phyloP scores from a whole-genome alignment of 805 yeast species.

The Brettanomyces nanus region DNA sequence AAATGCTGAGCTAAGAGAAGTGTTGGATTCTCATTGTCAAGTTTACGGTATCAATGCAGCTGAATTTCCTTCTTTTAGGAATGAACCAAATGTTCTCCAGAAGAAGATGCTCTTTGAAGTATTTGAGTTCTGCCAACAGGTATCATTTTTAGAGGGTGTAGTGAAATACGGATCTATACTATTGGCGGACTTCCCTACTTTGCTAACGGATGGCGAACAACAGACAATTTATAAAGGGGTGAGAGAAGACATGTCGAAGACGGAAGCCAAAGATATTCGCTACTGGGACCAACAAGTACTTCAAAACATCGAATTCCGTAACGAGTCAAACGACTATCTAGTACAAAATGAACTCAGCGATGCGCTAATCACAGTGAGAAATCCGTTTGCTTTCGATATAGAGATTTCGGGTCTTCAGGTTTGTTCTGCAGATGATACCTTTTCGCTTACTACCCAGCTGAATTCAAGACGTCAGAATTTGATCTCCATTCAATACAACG shows the following conservation, averaged over 20 bases:
- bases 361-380: constrained; percentile 52
- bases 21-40: constrained; percentile 38
- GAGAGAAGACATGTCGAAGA: constrained; percentile 15
- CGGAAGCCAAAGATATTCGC: constrained; percentile 14
- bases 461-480: constrained; percentile 12
- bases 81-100: constrained; percentile 15
- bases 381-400: constrained; percentile 73
- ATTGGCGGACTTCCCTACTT: constrained; percentile 45
- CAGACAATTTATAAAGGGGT: constrained; percentile 28
- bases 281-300: constrained; percentile 72
- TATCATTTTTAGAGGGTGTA: constrained; percentile 37
- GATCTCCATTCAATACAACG: constrained; percentile 10
- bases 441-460: constrained; percentile 21
- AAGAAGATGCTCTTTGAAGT: constrained; percentile 38
- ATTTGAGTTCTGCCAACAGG: constrained; percentile 43
- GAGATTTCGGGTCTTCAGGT: constrained; percentile 44
- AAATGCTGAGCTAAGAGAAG: constrained; percentile 9
- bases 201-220: constrained; percentile 56
- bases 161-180: constrained; percentile 43
- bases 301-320: constrained; percentile 13
- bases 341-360: constrained; percentile 61
- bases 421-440: constrained; percentile 17
- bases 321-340: constrained; percentile 17
- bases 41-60: constrained; percentile 40
- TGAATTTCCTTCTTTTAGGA: not conserved